phyloP scores from a whole-genome alignment of 192 early-diverging fungal species.

The Rhizoclosmatium globosum region DNA sequence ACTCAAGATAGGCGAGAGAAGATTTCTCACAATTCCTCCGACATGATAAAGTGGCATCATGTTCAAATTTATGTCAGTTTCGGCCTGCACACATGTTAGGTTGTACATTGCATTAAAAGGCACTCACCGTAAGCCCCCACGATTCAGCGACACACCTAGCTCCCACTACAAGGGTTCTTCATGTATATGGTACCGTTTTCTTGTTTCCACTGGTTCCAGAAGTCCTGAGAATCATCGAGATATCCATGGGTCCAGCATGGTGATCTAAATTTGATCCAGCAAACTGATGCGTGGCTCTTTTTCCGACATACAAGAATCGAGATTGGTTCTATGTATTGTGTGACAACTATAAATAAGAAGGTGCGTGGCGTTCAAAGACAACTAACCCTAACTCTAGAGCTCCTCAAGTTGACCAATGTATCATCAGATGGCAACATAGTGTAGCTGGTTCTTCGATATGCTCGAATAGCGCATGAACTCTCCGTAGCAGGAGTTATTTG shows the following conservation, averaged over 20 bases:
- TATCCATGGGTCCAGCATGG: neutral
- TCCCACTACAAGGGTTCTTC: slow-evolving; percentile 31
- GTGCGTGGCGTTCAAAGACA: too few relatives aligned
- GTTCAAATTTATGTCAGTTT: slow-evolving; percentile 41
- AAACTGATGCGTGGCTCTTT: neutral
- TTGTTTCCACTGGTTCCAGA: slow-evolving; percentile 80
- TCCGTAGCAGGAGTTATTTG: too few relatives aligned
- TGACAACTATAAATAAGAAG: too few relatives aligned
- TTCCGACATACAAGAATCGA: neutral
- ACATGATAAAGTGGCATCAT: slow-evolving; percentile 59
- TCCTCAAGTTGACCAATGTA: too few relatives aligned
- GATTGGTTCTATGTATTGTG: neutral
- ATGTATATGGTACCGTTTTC: slow-evolving; percentile 37
- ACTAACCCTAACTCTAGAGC: too few relatives aligned
- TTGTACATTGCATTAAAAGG: neutral
- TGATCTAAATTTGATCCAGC: neutral
- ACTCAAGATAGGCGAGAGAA: slow-evolving; percentile 73
- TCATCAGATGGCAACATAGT: neutral
- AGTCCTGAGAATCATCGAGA: slow-evolving; percentile 72
- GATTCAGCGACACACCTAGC: slow-evolving; percentile 32
- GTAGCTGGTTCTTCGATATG: neutral
- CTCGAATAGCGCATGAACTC: too few relatives aligned
- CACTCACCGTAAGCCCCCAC: slow-evolving; percentile 63
- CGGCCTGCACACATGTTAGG: neutral
- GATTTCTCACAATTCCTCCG: slow-evolving; percentile 80